A percentile compares a stretch with the other conserved stretches of the same genome.
These are phyloP conservation scores for Pseudevernia furfuracea DNA, from an alignment of 495 filamentous ascomycete genomes.

Conservation along the genomic window DNA sequence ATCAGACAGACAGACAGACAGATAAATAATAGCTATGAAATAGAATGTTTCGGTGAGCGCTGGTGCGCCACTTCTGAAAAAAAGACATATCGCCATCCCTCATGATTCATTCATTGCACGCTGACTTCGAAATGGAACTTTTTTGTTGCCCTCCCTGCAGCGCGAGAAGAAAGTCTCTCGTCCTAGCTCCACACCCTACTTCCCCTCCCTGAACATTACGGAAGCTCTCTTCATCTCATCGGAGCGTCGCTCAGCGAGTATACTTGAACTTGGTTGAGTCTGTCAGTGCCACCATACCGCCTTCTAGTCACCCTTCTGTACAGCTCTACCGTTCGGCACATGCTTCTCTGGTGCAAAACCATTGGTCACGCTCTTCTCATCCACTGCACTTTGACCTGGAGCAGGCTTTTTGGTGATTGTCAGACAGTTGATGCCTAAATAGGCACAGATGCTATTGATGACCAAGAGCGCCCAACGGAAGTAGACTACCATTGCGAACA, in stretches of 20 bases:
- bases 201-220: background rate
- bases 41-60: too few species aligned
- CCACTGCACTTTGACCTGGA: constrained; percentile 13
- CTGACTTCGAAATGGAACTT: background rate
- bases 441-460: constrained; percentile 84
- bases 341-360: constrained; percentile 1
- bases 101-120: background rate
- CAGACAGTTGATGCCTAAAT: constrained; percentile 86
- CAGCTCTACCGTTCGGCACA: background rate
- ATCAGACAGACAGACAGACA: too few species aligned
- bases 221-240: background rate
- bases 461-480: constrained; percentile 88
- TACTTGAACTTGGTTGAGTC: background rate
- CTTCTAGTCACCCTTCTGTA: constrained; percentile 1
- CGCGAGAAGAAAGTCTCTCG: background rate
- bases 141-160: background rate
- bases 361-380: constrained; percentile 2
- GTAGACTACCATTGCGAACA: constrained; percentile 75
- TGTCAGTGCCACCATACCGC: background rate
- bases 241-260: background rate
- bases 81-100: background rate
- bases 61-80: background rate
- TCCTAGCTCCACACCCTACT: background rate
- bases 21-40: too few species aligned
- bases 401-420: constrained; percentile 56